phyloP scores from a whole-genome alignment of 495 filamentous ascomycete genomes.

The Aspergillus olivimuriae region DNA sequence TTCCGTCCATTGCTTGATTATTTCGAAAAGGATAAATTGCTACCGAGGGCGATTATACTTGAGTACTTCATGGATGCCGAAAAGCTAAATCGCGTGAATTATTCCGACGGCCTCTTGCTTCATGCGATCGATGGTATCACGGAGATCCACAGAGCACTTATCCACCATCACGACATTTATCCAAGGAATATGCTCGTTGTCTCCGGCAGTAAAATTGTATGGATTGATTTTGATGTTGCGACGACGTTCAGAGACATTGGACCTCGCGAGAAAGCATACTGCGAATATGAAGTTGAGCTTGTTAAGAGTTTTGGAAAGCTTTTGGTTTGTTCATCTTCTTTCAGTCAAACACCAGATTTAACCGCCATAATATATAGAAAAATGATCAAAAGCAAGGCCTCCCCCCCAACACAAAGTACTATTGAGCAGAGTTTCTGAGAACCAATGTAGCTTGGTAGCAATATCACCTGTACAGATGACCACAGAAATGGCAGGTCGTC shows the following conservation, averaged over 20 bases:
- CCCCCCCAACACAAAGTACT: constrained; percentile 7
- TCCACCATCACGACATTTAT: constrained; percentile 8
- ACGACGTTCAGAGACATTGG: constrained; percentile 5
- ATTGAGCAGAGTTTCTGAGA: constrained; percentile 4
- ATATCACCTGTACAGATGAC: constrained; percentile 6
- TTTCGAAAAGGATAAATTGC: constrained; percentile 9
- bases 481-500: not conserved
- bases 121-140: constrained; percentile 4
- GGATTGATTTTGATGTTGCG: constrained; percentile 10
- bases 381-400: constrained; percentile 6
- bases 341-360: constrained; percentile 1
- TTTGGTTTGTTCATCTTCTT: constrained; percentile 9
- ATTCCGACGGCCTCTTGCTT: constrained; percentile 6
- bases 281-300: constrained; percentile 12
- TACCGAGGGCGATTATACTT: constrained; percentile 11
- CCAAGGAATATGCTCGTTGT: constrained; percentile 10
- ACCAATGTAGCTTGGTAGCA: not conserved
- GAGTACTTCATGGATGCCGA: constrained; percentile 12
- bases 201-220: constrained; percentile 4
- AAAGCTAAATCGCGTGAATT: constrained; percentile 13
- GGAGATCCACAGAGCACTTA: constrained; percentile 5
- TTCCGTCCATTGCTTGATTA: constrained; percentile 3
- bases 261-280: constrained; percentile 2
- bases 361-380: constrained; percentile 5
- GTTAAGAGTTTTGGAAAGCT: constrained; percentile 9